Conservation (phyloP, 2,329 filamentous ascomycete genomes). For the Chaetothyriales sp. region DNA sequence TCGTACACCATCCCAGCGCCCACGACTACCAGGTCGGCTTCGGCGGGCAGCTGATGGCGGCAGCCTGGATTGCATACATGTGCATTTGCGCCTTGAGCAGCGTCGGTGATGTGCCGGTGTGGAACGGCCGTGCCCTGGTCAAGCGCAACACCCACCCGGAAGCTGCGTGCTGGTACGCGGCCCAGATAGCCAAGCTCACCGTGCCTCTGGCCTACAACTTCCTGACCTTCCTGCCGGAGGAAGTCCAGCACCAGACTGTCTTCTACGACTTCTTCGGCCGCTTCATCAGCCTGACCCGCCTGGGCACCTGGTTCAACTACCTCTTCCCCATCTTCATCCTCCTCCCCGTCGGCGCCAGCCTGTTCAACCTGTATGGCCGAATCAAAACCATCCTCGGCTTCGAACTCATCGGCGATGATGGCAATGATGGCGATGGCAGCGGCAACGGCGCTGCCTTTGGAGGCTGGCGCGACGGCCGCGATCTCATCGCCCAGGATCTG, state of each 20-base stretch:
- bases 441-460: constrained; percentile 45
- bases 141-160: constrained; percentile 82
- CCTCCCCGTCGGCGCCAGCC: constrained; percentile 65
- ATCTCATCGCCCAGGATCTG: constrained; percentile 76
- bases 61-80: constrained; percentile 92
- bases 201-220: constrained; percentile 95
- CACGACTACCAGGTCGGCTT: constrained; percentile 66
- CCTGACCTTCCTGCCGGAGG: constrained; percentile 65
- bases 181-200: constrained; percentile 80
- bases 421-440: constrained; percentile 43
- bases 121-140: constrained; percentile 85
- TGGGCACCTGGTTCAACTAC: constrained; percentile 72
- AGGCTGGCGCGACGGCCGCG: constrained; percentile 82
- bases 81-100: constrained; percentile 74
- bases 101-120: constrained; percentile 88
- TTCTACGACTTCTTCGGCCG: constrained; percentile 80
- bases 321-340: constrained; percentile 82
- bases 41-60: constrained; percentile 68
- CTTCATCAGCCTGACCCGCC: constrained; percentile 65
- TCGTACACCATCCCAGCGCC: constrained; percentile 51
- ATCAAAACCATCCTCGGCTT: constrained; percentile 66
- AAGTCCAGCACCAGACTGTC: constrained; percentile 58
- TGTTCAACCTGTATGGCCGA: constrained; percentile 80
- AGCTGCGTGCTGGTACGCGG: constrained; percentile 88
- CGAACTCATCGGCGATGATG: constrained; percentile 60